Evolutionary conservation across 768 basidiomycete species (phyloP).

Genomic region (Suillus spraguei): DNA sequence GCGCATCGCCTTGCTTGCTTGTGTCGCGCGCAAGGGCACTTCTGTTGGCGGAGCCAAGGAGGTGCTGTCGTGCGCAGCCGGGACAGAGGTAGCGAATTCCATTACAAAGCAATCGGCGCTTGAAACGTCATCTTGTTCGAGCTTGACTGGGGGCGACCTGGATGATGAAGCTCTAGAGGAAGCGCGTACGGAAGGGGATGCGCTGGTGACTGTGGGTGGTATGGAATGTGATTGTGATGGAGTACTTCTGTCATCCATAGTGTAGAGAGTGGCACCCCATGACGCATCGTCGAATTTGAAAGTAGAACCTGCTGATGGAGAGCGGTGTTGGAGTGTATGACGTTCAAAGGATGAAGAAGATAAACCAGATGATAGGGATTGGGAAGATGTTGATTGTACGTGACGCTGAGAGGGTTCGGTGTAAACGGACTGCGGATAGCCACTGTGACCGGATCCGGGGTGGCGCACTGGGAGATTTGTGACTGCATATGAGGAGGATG

Average conservation of each 20-base stretch:
- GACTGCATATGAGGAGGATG: slow-evolving; percentile 19
- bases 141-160: slow-evolving; percentile 32
- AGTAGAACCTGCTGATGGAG: slow-evolving; percentile 17
- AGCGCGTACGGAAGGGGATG: slow-evolving; percentile 37
- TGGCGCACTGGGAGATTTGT: slow-evolving; percentile 23
- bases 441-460: slow-evolving; percentile 19
- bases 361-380: slow-evolving; percentile 22
- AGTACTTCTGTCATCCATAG: slow-evolving; percentile 35
- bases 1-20: slow-evolving; percentile 70
- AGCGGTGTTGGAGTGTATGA: slow-evolving; percentile 13
- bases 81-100: slow-evolving; percentile 34
- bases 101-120: slow-evolving; percentile 36
- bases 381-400: slow-evolving; percentile 18
- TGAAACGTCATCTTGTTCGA: slow-evolving; percentile 31
- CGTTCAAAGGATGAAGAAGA: slow-evolving; percentile 20
- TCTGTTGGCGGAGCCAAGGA: slow-evolving; percentile 58
- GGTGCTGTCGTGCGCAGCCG: slow-evolving; percentile 36
- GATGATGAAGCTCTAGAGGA: slow-evolving; percentile 35
- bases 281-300: slow-evolving; percentile 28
- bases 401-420: slow-evolving; percentile 21
- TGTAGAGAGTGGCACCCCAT: slow-evolving; percentile 35
- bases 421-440: slow-evolving; percentile 25
- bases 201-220: slow-evolving; percentile 33
- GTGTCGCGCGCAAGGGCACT: slow-evolving; percentile 76
- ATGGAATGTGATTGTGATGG: slow-evolving; percentile 38